A percentile compares a stretch with the other conserved stretches of the same genome.
phyloP scores from a whole-genome alignment of 78 protist genomes.

The Guillardia theta region DNA sequence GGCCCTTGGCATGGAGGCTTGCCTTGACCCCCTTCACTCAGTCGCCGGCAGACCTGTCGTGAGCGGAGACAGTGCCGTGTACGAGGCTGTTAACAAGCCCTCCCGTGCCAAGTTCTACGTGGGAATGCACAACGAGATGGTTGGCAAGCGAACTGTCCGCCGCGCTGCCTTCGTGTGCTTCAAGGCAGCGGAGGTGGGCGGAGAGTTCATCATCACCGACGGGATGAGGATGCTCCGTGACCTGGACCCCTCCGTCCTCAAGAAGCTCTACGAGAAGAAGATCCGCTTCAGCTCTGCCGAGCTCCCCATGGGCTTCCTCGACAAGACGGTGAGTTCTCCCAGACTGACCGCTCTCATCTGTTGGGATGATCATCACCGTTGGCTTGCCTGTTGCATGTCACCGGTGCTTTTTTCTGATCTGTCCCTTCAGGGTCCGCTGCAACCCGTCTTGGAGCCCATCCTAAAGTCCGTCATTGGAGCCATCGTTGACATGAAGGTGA shows the following conservation, averaged over 20 bases:
- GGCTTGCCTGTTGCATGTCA: neutral
- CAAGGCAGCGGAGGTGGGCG: neutral
- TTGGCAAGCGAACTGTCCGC: constrained; percentile 32
- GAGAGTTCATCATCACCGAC: constrained; percentile 3
- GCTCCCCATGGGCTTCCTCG: constrained; percentile 39
- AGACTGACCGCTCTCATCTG: neutral
- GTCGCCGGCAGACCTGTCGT: constrained; percentile 35
- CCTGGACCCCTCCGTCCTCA: neutral
- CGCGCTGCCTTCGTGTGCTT: constrained; percentile 34
- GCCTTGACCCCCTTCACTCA: constrained; percentile 16
- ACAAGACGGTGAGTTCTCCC: neutral
- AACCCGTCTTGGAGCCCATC: constrained; percentile 4
- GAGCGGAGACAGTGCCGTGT: neutral
- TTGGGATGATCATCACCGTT: neutral
- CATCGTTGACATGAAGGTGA: constrained; percentile 19
- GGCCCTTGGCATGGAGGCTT: neutral
- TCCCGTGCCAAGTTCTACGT: neutral
- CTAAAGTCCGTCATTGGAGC: neutral
- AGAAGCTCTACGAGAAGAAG: neutral
- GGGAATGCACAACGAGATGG: constrained; percentile 44
- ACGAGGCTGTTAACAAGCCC: constrained; percentile 43
- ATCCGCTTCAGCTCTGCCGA: constrained; percentile 18
- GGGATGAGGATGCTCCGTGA: neutral
- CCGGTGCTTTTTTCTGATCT: neutral
- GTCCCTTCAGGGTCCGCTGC: neutral